phyloP scores from a whole-genome alignment of 495 filamentous ascomycete species.

The Letharia columbiana region DNA sequence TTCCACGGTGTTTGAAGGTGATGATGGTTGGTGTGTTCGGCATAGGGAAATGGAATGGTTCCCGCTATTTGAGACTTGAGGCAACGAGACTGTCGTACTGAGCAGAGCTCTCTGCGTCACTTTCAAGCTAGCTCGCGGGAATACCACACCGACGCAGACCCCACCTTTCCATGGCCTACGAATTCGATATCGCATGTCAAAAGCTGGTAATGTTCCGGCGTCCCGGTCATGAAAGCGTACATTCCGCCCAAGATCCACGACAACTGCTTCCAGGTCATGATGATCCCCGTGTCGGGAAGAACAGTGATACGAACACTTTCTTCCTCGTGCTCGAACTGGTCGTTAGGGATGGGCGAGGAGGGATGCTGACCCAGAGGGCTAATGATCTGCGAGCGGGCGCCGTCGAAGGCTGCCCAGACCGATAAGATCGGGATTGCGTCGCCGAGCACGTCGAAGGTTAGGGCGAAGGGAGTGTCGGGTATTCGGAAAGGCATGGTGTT shows the following conservation, averaged over 20 bases:
- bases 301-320: background rate
- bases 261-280: background rate
- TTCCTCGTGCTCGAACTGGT: background rate
- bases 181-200: background rate
- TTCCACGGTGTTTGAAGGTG: background rate
- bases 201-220: background rate
- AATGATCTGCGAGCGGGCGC: background rate
- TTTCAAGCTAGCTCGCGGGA: background rate
- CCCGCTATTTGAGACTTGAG: too few relatives aligned
- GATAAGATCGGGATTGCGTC: background rate
- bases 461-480: background rate
- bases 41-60: background rate
- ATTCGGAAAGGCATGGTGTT: background rate
- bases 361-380: background rate
- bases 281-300: too few relatives aligned
- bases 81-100: background rate
- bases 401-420: constrained; percentile 2
- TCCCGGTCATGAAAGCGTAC: background rate
- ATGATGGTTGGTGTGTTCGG: background rate
- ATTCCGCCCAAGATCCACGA: background rate
- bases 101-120: background rate
- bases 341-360: background rate
- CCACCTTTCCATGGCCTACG: background rate
- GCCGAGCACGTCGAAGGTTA: background rate
- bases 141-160: background rate